A percentile compares a stretch with the other conserved stretches of the same genome.
Conservation (phyloP, 1,284 basidiomycete species). For the Pascua sp. region DNA sequence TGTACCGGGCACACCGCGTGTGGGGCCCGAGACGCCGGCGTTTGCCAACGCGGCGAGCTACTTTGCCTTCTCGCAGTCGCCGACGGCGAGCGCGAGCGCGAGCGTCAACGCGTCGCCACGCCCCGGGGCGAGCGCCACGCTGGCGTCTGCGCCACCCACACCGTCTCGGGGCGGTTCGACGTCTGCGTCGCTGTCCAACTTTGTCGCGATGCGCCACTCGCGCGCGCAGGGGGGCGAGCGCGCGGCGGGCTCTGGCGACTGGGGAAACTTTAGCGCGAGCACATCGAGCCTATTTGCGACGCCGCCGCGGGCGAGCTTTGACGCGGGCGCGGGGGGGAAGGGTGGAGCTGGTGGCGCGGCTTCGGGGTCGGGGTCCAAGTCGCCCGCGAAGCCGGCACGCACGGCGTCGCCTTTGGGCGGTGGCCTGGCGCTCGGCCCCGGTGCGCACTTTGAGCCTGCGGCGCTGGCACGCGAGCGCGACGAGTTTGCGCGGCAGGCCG, state of each 20-base stretch:
- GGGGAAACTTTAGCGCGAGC: slow-evolving; percentile 23
- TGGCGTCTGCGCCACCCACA: slow-evolving; percentile 4
- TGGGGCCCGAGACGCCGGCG: slow-evolving; percentile 37
- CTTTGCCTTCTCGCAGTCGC: slow-evolving; percentile 16
- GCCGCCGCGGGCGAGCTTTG: slow-evolving; percentile 16
- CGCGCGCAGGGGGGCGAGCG: slow-evolving; percentile 43
- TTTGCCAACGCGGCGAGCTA: slow-evolving; percentile 41
- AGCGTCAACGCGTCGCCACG: too few species aligned
- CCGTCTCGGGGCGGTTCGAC: slow-evolving; percentile 31
- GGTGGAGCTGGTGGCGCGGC: neutral
- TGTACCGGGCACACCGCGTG: slow-evolving; percentile 43
- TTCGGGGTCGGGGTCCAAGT: neutral
- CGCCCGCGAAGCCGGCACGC: too few species aligned
- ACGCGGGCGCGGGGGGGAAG: neutral
- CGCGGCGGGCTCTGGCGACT: slow-evolving; percentile 15
- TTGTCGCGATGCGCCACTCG: slow-evolving; percentile 49
- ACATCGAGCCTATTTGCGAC: slow-evolving; percentile 34
- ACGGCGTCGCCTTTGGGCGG: neutral
- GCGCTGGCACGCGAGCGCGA: slow-evolving; percentile 25
- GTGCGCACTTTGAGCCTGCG: neutral
- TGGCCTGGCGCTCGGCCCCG: slow-evolving; percentile 3
- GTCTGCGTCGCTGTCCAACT: slow-evolving; percentile 43
- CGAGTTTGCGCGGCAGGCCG: slow-evolving; percentile 46
- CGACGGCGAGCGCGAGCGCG: neutral
- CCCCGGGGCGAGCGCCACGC: neutral